Evolutionary conservation across 805 yeast species (phyloP), one percentile per base, ranked within the genome.

Genomic region (Cyberlindnera bimundalis): DNA sequence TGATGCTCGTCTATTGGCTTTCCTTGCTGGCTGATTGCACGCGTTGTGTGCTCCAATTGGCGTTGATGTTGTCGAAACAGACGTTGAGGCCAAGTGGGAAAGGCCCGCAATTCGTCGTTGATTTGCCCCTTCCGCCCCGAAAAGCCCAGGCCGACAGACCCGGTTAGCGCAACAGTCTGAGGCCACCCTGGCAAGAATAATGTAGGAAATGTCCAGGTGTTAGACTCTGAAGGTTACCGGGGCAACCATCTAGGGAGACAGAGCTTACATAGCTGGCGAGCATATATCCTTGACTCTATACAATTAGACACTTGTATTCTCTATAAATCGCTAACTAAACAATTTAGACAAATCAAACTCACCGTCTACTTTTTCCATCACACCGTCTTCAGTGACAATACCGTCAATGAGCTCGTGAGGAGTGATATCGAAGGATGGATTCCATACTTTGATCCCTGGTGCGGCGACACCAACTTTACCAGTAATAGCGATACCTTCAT

Each of bases 371-470:
- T 84, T 84, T 25, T 65, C 63, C 16, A 74, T 70, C 2, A 71
- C 79, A 3, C 76, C 75, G 40, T 78, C 76, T 64, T 91, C 98
- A 1, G 97, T 91, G 26, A 91, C 87, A 45, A 93, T 88, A 44
- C 88, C 85, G 58, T 89, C 96, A 40, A 91, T 89, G 28, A 83
- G 66, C 33, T 72, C 73, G 53, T 81, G 80, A 0, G 96, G 96
- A 3, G 98, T 88, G 13, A 93, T 88, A 58, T 91, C 99, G 56
- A 91, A 91, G 0, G 97, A 84, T 1, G 99, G 99, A 56, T 93
- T 93, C 97, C 97, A 91, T 2, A 89, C 96, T 5, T 72, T 66
- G 24, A 90, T 82, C 0, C 83, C 84, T 2, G 84, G 84, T 3
- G 98, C 93, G 1, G 96, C 96, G 43, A 84, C 74, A 29, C 85